Conservation (phyloP, 352 stramenopile genomes). For the Phytophthora sp. region DNA sequence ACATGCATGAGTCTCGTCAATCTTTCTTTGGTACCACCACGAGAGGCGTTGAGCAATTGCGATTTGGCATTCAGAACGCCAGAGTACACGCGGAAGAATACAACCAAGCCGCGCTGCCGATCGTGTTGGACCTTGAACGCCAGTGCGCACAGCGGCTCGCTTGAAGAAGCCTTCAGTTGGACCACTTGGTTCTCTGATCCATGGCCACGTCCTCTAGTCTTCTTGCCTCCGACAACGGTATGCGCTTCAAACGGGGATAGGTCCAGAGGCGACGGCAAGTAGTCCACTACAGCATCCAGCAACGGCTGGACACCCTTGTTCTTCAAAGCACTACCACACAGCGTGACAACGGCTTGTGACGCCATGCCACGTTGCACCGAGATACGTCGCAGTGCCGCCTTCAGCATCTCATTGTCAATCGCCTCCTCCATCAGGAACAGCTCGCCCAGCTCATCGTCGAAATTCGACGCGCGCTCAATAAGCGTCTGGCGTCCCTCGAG, state of each 20-base stretch:
- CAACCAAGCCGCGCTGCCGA: conserved; percentile 72
- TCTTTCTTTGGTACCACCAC: conserved; percentile 57
- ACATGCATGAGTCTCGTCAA: conserved; percentile 89
- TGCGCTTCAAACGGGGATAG: conserved; percentile 71
- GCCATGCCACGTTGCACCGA: conserved; percentile 53
- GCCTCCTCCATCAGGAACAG: conserved; percentile 78
- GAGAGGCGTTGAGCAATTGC: conserved; percentile 79
- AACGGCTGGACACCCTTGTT: conserved; percentile 96
- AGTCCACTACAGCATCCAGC: conserved; percentile 97
- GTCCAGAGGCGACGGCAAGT: conserved; percentile 96
- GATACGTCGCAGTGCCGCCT: conserved; percentile 66
- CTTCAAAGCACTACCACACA: conserved; percentile 75
- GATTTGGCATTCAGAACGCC: conserved; percentile 86
- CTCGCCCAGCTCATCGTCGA: conserved; percentile 77
- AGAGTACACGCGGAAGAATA: conserved; percentile 95
- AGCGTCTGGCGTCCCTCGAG: conserved; percentile 53
- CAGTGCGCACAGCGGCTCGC: conserved; percentile 62
- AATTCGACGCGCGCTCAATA: conserved; percentile 69
- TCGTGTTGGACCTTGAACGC: conserved; percentile 87
- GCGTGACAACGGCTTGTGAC: conserved; percentile 53
- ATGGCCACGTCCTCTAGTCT: conserved; percentile 18
- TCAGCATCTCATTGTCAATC: conserved; percentile 54
- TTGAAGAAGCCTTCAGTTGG: conserved; percentile 38
- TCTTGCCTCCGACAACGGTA: conserved; percentile 44
- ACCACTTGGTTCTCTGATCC: conserved; percentile 28